Percentiles rank a stretch among this genome's conserved stretches.
These are phyloP conservation scores for Firmiana major DNA, from an alignment of 345 rosid species.

Conservation along the genomic window DNA sequence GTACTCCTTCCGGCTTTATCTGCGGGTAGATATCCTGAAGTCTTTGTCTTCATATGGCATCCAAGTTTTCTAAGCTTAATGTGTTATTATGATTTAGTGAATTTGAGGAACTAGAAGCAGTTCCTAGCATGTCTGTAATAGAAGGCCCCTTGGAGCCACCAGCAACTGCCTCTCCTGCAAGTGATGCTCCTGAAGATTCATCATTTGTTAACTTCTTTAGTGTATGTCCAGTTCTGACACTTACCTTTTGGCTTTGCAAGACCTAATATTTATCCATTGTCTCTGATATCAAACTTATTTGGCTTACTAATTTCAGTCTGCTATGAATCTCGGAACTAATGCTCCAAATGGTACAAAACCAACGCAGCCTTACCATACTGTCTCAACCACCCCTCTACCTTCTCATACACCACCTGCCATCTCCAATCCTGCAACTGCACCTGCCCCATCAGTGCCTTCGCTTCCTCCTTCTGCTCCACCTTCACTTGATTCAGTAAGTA, in stretches of 20 bases:
- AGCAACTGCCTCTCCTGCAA: conserved; percentile 31
- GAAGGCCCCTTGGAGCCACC: conserved; percentile 64
- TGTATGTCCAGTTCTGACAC: conserved; percentile 28
- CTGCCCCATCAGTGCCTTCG: conserved; percentile 33
- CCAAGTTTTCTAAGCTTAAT: not conserved
- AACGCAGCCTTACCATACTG: conserved; percentile 36
- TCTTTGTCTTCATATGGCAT: not conserved
- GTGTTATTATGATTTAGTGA: conserved; percentile 32
- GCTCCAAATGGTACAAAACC: conserved; percentile 29
- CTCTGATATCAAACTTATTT: conserved; percentile 9
- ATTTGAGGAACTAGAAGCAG: conserved; percentile 66
- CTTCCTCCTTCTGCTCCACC: conserved; percentile 36
- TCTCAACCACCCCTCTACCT: conserved; percentile 33
- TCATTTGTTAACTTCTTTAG: conserved; percentile 57
- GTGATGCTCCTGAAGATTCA: conserved; percentile 46
- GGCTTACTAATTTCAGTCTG: conserved; percentile 29
- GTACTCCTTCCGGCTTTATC: not conserved
- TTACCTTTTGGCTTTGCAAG: not conserved
- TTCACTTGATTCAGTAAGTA: conserved; percentile 35
- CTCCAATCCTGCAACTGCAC: conserved; percentile 25
- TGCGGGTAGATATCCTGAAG: not conserved
- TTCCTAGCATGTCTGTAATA: conserved; percentile 50
- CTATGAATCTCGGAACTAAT: conserved; percentile 38
- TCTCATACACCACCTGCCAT: conserved; percentile 31
- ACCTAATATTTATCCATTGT: not conserved